Base-by-base conservation (phyloP, 164 flowering plant genomes). In the Aristolochia californica region DNA sequence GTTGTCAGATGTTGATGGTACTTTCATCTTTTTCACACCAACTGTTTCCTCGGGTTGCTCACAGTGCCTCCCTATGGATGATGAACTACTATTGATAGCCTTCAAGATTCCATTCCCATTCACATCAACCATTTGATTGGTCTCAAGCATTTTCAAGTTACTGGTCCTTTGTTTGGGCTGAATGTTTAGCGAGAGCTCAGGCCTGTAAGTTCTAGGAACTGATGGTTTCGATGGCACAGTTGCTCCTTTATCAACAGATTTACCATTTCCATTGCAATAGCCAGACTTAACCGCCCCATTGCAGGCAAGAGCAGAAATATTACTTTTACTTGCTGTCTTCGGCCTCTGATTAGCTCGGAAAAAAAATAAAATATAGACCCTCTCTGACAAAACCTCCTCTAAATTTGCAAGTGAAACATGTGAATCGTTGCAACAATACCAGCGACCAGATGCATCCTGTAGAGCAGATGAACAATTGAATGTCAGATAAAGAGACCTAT, bases 351-450 rank as follows among this genome's bases (percentile, higher is more conserved):
- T 88, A 22, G 83, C 65, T 50, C 97, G 96, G 51, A 82, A 67
- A 67, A 85, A 94, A 71, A 94, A 94, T 54, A 94, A 88, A 61
- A 94, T 83, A 66, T 94, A 94, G 51, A 78, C 99, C 69, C 83
- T 94, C 72, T 94, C 97, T 52, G 95, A 87, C 75, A 94, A 78
- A 59, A 94, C 99, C 60, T 84, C 86, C 67, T 84, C 77, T 60
- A 82, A 61, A n/a, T 80, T 80, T 61, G 96, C 74, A 43, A 73
- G 69, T 38, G 86, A 63, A 63, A 94, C 95, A 72, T 56, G 70
- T 20, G 90, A 66, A 77, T 94, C 99, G 71, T 94, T 86, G 80
- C 99, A 94, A 80, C 99, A 83, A 65, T 79, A 94, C 99, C 99
- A 94, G 65, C 82, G 76, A 23, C 85, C 97, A 60, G 70, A 61